Percentiles rank a stretch among this genome's conserved stretches.
Evolutionary conservation across 2,329 filamentous ascomycete genomes (phyloP).

Genomic region (Xylaria sp.): DNA sequence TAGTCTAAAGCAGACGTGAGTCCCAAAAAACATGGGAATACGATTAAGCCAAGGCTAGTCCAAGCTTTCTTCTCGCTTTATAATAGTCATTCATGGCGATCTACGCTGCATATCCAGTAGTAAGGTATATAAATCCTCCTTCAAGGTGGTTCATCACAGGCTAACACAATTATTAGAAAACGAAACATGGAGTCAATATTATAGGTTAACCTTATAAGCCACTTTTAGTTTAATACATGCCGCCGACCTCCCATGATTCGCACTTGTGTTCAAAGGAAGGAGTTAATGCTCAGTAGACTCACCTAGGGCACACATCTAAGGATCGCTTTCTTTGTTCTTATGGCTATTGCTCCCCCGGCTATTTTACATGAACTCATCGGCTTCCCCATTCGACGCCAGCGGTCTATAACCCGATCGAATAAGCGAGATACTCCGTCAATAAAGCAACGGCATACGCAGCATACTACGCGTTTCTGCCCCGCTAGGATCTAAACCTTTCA

Average conservation of each 20-base stretch:
- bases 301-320: neutral
- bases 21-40: neutral
- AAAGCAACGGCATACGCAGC: neutral
- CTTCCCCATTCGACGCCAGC: neutral
- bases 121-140: neutral
- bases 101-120: neutral
- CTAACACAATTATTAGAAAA: conserved; percentile 3
- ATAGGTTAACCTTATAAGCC: neutral
- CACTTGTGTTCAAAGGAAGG: neutral
- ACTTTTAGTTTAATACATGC: neutral
- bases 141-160: neutral
- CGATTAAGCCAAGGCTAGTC: too few relatives aligned
- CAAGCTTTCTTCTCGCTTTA: too few relatives aligned
- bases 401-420: neutral
- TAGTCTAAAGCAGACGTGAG: neutral
- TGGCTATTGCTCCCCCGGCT: neutral
- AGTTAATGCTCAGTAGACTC: neutral
- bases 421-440: neutral
- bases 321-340: neutral
- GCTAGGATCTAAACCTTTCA: neutral
- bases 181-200: neutral
- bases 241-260: neutral
- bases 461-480: neutral
- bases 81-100: too few relatives aligned
- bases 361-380: neutral